Conservation (phyloP, 352 stramenopile genomes). For the Phytopythium helicoides region DNA sequence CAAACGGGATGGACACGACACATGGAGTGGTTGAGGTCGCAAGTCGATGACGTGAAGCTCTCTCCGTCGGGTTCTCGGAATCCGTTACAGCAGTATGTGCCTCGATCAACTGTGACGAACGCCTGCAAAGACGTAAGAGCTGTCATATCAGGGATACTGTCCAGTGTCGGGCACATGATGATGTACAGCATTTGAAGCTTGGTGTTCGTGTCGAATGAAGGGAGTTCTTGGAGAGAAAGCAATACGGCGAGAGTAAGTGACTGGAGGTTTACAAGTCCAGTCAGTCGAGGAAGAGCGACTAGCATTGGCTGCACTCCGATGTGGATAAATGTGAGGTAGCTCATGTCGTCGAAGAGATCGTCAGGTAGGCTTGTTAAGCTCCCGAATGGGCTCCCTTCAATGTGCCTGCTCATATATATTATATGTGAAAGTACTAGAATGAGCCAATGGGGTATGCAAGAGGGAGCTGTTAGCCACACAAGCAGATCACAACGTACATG, state of each 20-base stretch:
- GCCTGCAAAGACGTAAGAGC: neutral
- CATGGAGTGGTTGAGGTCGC: conserved; percentile 9
- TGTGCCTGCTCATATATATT: conserved; percentile 8
- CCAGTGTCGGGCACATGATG: conserved; percentile 7
- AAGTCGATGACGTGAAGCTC: neutral
- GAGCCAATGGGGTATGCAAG: too few relatives aligned
- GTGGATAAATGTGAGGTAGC: conserved; percentile 11
- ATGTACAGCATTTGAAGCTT: conserved; percentile 4
- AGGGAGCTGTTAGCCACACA: too few relatives aligned
- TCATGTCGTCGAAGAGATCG: conserved; percentile 25
- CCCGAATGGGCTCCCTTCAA: conserved; percentile 1
- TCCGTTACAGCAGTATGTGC: conserved; percentile 23
- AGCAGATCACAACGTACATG: conserved; percentile 6
- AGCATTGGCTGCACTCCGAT: conserved; percentile 14
- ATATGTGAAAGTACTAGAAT: too few relatives aligned
- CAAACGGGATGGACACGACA: conserved; percentile 9
- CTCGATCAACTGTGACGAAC: conserved; percentile 7
- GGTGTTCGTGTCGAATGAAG: conserved; percentile 7
- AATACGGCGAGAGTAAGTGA: conserved; percentile 15
- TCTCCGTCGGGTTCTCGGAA: conserved; percentile 6
- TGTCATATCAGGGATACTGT: conserved; percentile 12
- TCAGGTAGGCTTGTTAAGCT: conserved; percentile 8
- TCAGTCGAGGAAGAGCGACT: conserved; percentile 5
- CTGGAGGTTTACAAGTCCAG: conserved; percentile 9
- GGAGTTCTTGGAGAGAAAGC: conserved; percentile 8